phyloP scores from a whole-genome alignment of 129 eudicot species.

The Arctium minus region DNA sequence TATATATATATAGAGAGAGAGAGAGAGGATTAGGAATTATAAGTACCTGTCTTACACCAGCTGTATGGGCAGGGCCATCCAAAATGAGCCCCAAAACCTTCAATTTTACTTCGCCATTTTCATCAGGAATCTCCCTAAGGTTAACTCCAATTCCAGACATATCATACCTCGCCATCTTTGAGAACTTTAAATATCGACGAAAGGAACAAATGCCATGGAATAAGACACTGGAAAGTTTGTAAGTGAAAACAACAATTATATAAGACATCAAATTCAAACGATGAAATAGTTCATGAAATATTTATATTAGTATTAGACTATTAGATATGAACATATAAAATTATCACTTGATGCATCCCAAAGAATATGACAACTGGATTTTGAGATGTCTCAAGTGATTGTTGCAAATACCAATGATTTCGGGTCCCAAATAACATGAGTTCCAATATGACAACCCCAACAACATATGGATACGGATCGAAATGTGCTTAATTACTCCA shows the following conservation, averaged over 20 bases:
- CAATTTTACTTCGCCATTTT: constrained; percentile 55
- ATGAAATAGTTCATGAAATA: background rate
- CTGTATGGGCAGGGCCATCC: constrained; percentile 93
- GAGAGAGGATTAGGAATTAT: background rate
- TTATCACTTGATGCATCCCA: background rate
- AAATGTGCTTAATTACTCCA: background rate
- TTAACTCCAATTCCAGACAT: constrained; percentile 94
- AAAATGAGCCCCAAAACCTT: constrained; percentile 86
- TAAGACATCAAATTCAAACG: constrained; percentile 6
- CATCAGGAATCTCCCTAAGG: constrained; percentile 86
- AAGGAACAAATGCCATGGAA: constrained; percentile 75
- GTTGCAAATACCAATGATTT: background rate
- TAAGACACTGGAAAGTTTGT: constrained; percentile 73
- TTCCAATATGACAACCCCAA: background rate
- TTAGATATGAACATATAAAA: background rate
- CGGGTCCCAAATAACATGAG: background rate
- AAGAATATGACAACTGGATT: background rate
- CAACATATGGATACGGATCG: background rate
- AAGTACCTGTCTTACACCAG: constrained; percentile 87
- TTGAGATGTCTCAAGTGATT: background rate
- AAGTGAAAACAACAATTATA: constrained; percentile 46
- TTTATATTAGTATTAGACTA: background rate
- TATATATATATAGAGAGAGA: background rate
- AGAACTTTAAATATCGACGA: constrained; percentile 63
- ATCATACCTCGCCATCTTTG: constrained; percentile 97